Base-by-base conservation (phyloP, 1,284 basidiomycete species). In the Ustilago sp. region DNA sequence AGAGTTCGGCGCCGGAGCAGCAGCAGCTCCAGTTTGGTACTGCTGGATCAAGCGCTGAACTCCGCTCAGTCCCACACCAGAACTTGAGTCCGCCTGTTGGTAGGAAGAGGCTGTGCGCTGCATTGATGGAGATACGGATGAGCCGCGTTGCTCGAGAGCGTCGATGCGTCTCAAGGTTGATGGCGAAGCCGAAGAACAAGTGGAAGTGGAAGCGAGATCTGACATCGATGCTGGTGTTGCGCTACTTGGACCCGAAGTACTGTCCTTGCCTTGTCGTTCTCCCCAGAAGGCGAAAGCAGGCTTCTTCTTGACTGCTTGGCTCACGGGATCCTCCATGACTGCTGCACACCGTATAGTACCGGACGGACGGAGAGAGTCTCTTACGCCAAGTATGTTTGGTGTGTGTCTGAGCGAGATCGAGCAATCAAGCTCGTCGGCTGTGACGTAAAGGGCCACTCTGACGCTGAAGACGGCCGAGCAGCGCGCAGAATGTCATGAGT, bases 1-100 rank as follows among this genome's bases (percentile, higher is more conserved):
- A 11, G 64, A 47, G 38, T 15, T 48, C 1, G 70, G 63, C 8
- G 61, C 2, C 5, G 61, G 23, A 15, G 65, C 41, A n/a, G 12
- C 53, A 28, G 62, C 39, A 8, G 55, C 19, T 19, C 55, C 45
- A 36, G 66, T 56, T 31, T 65, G 62, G 47, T 76, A 76, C 52
- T 76, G 74, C 52, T 72, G 68, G 13, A 76, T 76, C 28, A 76
- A 55, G 28, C 72, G 63, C 58, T 74, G 72, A 7, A 74, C 72
- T 23, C 72, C 72, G 19, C 68, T 62, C 53, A 69, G 59, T n/a
- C 41, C 53, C 7, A 53, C 5, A 31, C 28, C 17, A 1, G 36
- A 19, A 36, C 45, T 57, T 12, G 58, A 6, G 4, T 11, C 50
- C 11, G 59, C 52, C 9, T 55, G 45, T 31, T 50, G 57, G 23